Conservation (phyloP, 2,329 filamentous ascomycete genomes). For the Fusarium pininemorale region DNA sequence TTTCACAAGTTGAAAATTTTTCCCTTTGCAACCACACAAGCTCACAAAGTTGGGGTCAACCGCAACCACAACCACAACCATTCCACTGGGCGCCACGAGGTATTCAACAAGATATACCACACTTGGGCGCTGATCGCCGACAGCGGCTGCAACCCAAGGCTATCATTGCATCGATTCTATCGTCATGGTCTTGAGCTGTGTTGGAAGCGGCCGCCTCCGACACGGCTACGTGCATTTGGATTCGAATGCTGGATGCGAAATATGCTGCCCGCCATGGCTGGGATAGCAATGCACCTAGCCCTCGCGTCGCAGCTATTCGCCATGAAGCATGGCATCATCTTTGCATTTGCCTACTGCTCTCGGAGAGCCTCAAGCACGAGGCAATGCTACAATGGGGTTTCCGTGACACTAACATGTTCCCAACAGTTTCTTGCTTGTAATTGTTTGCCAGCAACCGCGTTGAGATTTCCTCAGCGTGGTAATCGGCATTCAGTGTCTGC, state of each 20-base stretch:
- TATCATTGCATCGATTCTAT: neutral
- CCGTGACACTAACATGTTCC: conserved; percentile 16
- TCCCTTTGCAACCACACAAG: conserved; percentile 37
- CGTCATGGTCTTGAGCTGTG: conserved; percentile 2
- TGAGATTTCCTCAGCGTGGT: conserved; percentile 45
- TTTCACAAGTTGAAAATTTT: conserved; percentile 20
- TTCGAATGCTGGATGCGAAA: neutral
- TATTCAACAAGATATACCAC: conserved; percentile 9
- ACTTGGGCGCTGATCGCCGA: conserved; percentile 33
- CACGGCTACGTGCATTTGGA: neutral
- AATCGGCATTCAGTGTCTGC: conserved; percentile 61
- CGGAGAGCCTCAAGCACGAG: neutral
- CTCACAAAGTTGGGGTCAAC: conserved; percentile 19
- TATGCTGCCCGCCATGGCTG: neutral
- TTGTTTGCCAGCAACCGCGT: conserved; percentile 48
- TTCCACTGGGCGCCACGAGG: conserved; percentile 31
- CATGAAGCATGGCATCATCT: conserved; percentile 10
- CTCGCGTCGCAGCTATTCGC: neutral
- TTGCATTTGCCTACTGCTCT: neutral
- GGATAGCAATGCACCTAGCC: neutral
- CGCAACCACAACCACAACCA: conserved; percentile 16
- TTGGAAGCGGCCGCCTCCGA: conserved; percentile 12
- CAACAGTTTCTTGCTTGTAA: neutral
- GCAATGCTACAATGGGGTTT: neutral
- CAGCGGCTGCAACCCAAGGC: conserved; percentile 22